Conservation (phyloP, 2,329 filamentous ascomycete genomes). For the Fusarium goolgardi region DNA sequence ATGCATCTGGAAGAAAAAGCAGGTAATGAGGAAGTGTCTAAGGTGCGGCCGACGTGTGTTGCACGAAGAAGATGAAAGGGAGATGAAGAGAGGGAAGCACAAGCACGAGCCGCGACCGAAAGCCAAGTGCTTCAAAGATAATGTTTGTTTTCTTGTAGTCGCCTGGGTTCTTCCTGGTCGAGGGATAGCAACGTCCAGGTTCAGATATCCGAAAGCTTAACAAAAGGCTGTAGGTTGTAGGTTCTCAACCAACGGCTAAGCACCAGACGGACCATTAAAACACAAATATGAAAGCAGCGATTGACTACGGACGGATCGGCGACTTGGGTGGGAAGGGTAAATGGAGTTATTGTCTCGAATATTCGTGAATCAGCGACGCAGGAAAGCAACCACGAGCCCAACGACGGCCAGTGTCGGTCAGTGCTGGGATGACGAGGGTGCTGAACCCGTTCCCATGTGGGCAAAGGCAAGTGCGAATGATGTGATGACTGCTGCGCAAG, state of each 20-base stretch:
- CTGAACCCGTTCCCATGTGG: constrained; percentile 13
- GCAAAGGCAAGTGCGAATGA: constrained; percentile 24
- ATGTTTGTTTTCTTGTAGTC: constrained; percentile 21
- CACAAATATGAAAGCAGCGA: constrained; percentile 4
- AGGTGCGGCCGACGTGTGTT: constrained; percentile 29
- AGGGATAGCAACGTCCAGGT: constrained; percentile 2
- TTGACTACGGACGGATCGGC: constrained; percentile 13
- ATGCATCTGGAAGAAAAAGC: constrained; percentile 38
- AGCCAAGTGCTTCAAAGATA: constrained; percentile 34
- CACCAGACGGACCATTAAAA: constrained; percentile 3
- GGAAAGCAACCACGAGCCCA: constrained; percentile 28
- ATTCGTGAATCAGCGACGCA: constrained; percentile 41
- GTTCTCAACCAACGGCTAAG: constrained; percentile 11
- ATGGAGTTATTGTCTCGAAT: constrained; percentile 32
- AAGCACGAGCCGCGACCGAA: constrained; percentile 27
- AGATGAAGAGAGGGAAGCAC: constrained; percentile 32
- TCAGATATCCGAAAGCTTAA: constrained; percentile 3
- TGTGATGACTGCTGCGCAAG: constrained; percentile 18
- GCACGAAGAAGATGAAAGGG: constrained; percentile 33
- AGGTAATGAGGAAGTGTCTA: constrained; percentile 33
- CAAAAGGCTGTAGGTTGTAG: constrained; percentile 1
- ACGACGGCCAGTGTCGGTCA: constrained; percentile 33
- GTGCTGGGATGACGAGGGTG: constrained; percentile 34
- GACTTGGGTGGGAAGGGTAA: constrained; percentile 20
- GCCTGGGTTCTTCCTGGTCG: constrained; percentile 8